Base-by-base conservation (phyloP, 768 basidiomycete species). In the Tricholoma flavovirens region DNA sequence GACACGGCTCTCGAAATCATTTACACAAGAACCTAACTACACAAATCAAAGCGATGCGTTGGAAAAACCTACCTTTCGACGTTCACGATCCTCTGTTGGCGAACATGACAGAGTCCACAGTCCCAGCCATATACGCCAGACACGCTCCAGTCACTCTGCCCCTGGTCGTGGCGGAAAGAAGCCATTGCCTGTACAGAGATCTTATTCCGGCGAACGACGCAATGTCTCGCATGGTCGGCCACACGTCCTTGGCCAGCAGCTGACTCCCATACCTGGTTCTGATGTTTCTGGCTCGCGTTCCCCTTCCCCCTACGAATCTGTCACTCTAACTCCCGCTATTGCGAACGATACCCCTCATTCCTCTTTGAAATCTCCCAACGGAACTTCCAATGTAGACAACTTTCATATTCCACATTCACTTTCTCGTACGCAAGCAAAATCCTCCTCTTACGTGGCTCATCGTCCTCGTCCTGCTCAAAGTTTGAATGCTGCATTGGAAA, bases 221-320 rank as follows among this genome's bases (percentile, higher is more conserved):
- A 62, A 57, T 29, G 54, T 51, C 45, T 32, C 35, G 58, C 73
- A 49, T 54, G 61, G 22, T 64, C 71, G 73, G 49, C 64, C 68
- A 50, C 72, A 69, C 56, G 62, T 66, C 21, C 62, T 70, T 43
- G 67, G 69, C 30, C 71, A 75, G 32, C 76, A 83, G 53, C 73
- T 87, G 33, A 77, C 84, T 26, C 82, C 85, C 22, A 86, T 87
- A 51, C 85, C 85, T 51, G 82, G 82, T 42, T 90, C 89, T 29
- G 87, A 89, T 49, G 77, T 73, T 40, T 83, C 87, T 43, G 68
- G 74, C 15, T 80, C 85, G 49, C 76, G 81, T 12, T 83, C 84
- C 6, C 72, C 77, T n/a, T 69, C 71, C 22, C 66, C 74, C 35
- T 75, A 74, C 40, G 77, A 77, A 66, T 76, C 77, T 38, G 58